phyloP scores from a whole-genome alignment of 2,329 filamentous ascomycete species.

The Huntiella savannae region DNA sequence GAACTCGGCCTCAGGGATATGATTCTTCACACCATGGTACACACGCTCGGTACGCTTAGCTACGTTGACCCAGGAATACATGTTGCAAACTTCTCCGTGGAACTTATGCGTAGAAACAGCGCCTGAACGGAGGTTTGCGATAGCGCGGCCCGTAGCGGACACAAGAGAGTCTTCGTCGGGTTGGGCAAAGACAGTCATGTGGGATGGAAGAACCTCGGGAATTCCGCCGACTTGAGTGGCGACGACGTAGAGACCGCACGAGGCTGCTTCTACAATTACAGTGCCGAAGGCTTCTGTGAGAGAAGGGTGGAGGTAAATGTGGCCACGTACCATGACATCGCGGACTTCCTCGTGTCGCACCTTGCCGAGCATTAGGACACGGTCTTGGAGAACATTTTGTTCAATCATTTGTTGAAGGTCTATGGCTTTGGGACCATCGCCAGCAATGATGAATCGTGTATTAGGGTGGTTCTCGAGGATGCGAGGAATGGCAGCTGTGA shows the following conservation, averaged over 20 bases:
- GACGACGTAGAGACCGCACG: constrained; percentile 88
- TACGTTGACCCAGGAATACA: constrained; percentile 98
- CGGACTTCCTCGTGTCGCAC: constrained; percentile 91
- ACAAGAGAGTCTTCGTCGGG: constrained; percentile 94
- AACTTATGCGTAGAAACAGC: constrained; percentile 83
- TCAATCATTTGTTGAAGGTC: constrained; percentile 98
- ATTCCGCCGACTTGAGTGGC: constrained; percentile 94
- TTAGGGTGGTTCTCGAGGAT: constrained; percentile 81
- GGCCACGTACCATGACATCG: constrained; percentile 90
- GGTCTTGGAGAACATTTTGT: constrained; percentile 80
- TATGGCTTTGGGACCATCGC: constrained; percentile 89
- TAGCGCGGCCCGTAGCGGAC: constrained; percentile 71
- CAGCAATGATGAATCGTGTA: constrained; percentile 90
- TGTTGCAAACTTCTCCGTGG: constrained; percentile 90
- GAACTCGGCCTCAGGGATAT: constrained; percentile 70
- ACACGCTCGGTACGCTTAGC: constrained; percentile 85
- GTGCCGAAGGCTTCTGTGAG: constrained; percentile 95
- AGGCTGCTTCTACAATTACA: constrained; percentile 91
- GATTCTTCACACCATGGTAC: constrained; percentile 79
- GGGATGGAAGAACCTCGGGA: constrained; percentile 79
- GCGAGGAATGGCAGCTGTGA: constrained; percentile 88
- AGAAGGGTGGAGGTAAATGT: constrained; percentile 90
- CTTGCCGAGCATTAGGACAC: constrained; percentile 78
- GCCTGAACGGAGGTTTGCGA: constrained; percentile 66
- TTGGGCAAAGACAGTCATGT: constrained; percentile 96